Evolutionary conservation across 371 early-diverging fungal species (phyloP).

Genomic region (Entomophthora muscae): DNA sequence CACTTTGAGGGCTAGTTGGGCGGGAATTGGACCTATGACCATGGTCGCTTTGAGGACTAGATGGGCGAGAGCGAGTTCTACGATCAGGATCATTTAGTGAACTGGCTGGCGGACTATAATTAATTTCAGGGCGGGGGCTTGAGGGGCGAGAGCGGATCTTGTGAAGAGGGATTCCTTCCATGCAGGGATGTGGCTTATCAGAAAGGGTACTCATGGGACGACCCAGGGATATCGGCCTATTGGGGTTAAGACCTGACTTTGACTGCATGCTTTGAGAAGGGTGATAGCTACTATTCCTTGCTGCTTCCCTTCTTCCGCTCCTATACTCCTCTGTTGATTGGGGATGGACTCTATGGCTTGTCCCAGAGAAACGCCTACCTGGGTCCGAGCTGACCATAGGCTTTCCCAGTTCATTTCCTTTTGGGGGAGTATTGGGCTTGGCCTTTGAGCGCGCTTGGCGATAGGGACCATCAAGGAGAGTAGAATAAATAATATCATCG

Average conservation of each 20-base stretch:
- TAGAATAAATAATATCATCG: not conserved
- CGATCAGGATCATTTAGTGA: too few species aligned
- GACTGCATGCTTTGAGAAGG: too few species aligned
- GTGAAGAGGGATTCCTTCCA: not conserved
- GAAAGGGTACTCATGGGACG: not conserved
- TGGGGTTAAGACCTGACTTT: not conserved
- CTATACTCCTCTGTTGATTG: too few species aligned
- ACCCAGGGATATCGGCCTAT: not conserved
- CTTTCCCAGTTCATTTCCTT: not conserved
- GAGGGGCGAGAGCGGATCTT: too few species aligned
- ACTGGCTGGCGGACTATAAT: too few species aligned
- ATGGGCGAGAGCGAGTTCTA: not conserved
- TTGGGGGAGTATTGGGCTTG: not conserved
- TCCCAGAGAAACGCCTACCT: not conserved
- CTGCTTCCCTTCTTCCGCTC: too few species aligned
- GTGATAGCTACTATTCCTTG: too few species aligned
- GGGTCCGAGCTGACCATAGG: not conserved
- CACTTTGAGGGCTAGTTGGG: too few species aligned
- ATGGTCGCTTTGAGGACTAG: not conserved
- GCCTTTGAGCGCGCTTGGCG: not conserved
- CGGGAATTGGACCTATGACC: too few species aligned
- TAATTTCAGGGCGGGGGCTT: too few species aligned
- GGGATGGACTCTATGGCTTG: too few species aligned
- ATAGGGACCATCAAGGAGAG: not conserved
- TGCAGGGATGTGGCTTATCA: not conserved